Percentiles rank a stretch among this genome's conserved stretches.
Conservation (phyloP, 371 early-diverging fungal genomes). For the Haplosporangium sp. region DNA sequence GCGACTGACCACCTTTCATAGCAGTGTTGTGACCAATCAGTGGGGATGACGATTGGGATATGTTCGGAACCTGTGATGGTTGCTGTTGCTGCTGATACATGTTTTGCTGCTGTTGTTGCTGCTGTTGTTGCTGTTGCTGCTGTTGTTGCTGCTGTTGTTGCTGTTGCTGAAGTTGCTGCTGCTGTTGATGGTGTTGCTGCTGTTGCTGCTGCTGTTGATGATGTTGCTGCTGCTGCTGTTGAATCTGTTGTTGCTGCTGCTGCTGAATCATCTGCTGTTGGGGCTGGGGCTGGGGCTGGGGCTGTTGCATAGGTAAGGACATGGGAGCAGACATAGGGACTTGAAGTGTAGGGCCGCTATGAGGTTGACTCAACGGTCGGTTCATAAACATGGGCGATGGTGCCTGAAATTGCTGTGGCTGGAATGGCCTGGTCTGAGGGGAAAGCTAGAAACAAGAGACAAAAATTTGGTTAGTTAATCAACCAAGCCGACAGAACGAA, state of each 20-base stretch:
- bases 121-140: slow-evolving; percentile 8
- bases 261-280: slow-evolving; percentile 21
- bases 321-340: slow-evolving; percentile 46
- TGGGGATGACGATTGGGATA: slow-evolving; percentile 48
- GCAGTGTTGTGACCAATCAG: slow-evolving; percentile 20
- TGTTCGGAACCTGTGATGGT: slow-evolving; percentile 19
- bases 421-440: slow-evolving; percentile 32
- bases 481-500: background rate
- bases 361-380: slow-evolving; percentile 37
- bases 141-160: slow-evolving; percentile 7
- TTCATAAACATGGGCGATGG: slow-evolving; percentile 41
- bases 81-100: slow-evolving; percentile 21
- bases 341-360: slow-evolving; percentile 38
- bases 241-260: slow-evolving; percentile 1
- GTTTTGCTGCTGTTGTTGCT: slow-evolving; percentile 5
- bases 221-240: slow-evolving; percentile 10
- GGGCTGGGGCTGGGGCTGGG: slow-evolving; percentile 32
- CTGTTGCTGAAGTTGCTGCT: slow-evolving; percentile 3
- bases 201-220: slow-evolving; percentile 6
- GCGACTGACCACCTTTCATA: slow-evolving; percentile 23
- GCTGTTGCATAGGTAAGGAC: slow-evolving; percentile 32
- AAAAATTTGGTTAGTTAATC: background rate
- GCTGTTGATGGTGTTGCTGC: slow-evolving; percentile 8
- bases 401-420: slow-evolving; percentile 35
- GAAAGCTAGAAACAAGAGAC: slow-evolving; percentile 20